phyloP scores from a whole-genome alignment of 1,284 basidiomycete species.

The Phellopilus nigrolimitatus region DNA sequence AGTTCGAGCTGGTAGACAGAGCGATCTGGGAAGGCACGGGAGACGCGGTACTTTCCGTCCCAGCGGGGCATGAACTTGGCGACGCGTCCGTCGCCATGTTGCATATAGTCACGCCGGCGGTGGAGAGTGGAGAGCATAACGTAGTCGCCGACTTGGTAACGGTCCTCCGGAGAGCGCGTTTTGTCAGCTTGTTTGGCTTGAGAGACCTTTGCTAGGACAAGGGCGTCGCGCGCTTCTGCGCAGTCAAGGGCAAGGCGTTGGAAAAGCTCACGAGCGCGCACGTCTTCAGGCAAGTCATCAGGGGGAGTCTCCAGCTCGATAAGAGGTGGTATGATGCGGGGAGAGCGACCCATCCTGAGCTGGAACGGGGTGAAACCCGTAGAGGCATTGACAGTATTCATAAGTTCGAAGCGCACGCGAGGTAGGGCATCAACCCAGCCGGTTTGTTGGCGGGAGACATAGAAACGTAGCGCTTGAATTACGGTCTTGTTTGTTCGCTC shows the following conservation, averaged over 20 bases:
- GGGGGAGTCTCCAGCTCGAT: not conserved
- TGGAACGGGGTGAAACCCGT: conserved; percentile 35
- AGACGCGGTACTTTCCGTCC: conserved; percentile 26
- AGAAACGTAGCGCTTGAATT: conserved; percentile 30
- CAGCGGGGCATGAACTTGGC: conserved; percentile 29
- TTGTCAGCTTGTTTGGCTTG: conserved; percentile 24
- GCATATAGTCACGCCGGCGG: conserved; percentile 19
- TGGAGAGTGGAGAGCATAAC: conserved; percentile 22
- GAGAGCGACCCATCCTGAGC: conserved; percentile 24
- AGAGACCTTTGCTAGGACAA: conserved; percentile 5
- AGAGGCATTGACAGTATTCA: conserved; percentile 31
- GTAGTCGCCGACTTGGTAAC: conserved; percentile 20
- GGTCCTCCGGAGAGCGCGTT: conserved; percentile 6
- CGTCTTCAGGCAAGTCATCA: not conserved
- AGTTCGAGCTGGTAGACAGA: conserved; percentile 26
- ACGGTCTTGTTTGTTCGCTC: conserved; percentile 34
- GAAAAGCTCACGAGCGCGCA: not conserved
- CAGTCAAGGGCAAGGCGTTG: not conserved
- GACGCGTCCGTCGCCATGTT: conserved; percentile 19
- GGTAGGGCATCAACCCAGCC: conserved; percentile 34
- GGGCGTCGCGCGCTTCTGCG: not conserved
- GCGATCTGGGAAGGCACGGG: conserved; percentile 18
- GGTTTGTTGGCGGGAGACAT: conserved; percentile 32
- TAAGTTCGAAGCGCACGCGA: conserved; percentile 35
- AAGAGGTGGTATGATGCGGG: conserved; percentile 25